phyloP scores from a whole-genome alignment of 1,139 yeast species.

The Candida sp. region DNA sequence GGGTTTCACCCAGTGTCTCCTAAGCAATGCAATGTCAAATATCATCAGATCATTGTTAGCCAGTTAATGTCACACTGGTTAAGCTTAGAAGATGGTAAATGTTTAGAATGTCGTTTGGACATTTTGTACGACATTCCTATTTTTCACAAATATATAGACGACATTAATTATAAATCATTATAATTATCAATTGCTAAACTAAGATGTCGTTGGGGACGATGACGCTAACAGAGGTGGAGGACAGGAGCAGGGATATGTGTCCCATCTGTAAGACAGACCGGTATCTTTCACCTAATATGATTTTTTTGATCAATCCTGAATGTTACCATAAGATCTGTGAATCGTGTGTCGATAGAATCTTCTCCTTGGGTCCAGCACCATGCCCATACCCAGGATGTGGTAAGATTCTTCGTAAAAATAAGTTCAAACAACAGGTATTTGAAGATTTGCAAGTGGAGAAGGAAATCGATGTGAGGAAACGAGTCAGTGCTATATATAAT shows the following conservation, averaged over 20 bases:
- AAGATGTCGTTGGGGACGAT: slow-evolving; percentile 1
- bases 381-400: slow-evolving; percentile 95
- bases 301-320: slow-evolving; percentile 89
- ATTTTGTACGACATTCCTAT: neutral
- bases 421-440: slow-evolving; percentile 87
- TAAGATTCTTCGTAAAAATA: slow-evolving; percentile 79
- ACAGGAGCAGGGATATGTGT: slow-evolving; percentile 72
- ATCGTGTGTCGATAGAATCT: slow-evolving; percentile 92
- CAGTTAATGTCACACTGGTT: neutral
- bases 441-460: slow-evolving; percentile 87
- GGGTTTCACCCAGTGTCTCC: neutral
- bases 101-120: neutral
- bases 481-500: slow-evolving; percentile 79
- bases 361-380: slow-evolving; percentile 92
- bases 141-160: neutral
- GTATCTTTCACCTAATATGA: slow-evolving; percentile 91
- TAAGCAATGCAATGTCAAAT: neutral
- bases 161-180: neutral
- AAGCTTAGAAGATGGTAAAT: neutral
- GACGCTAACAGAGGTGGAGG: slow-evolving; percentile 18
- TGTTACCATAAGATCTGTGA: slow-evolving; percentile 98
- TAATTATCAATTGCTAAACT: neutral
- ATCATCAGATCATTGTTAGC: neutral
- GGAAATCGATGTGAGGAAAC: slow-evolving; percentile 85
- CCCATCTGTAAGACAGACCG: slow-evolving; percentile 97